Evolutionary conservation across 2,329 filamentous ascomycete genomes (phyloP).

Genomic region (Exophiala spinifera): DNA sequence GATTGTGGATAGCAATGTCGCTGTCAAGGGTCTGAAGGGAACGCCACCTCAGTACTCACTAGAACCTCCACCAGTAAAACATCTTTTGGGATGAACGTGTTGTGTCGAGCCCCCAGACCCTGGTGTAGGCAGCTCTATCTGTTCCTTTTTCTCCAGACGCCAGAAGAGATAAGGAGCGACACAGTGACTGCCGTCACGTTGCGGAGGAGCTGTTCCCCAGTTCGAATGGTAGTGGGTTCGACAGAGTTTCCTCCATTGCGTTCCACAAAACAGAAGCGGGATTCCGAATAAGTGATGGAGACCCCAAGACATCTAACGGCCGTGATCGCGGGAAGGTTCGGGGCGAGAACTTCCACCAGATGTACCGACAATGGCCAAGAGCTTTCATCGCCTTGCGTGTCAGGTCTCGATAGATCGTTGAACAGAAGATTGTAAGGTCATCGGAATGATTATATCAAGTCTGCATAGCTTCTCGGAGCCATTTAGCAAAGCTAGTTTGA

Average conservation of each 20-base stretch:
- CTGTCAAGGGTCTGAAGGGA: background rate
- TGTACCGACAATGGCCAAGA: background rate
- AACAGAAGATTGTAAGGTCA: too few relatives aligned
- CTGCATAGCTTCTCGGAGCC: too few relatives aligned
- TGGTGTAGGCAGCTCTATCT: background rate
- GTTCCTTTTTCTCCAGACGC: background rate
- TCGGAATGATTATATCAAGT: too few relatives aligned
- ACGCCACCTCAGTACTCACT: background rate
- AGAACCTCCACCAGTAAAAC: slow-evolving; percentile 4
- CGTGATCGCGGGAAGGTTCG: slow-evolving; percentile 9
- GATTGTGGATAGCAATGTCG: background rate
- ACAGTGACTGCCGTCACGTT: background rate
- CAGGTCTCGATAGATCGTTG: too few relatives aligned
- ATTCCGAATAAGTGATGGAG: slow-evolving; percentile 2
- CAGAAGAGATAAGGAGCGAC: background rate
- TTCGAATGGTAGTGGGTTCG: too few relatives aligned
- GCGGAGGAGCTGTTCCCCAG: background rate
- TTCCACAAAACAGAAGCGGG: slow-evolving; percentile 10
- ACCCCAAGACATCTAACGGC: slow-evolving; percentile 1
- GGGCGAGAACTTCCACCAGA: slow-evolving; percentile 2
- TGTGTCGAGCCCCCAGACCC: background rate
- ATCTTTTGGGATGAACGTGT: background rate
- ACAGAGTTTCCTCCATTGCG: too few relatives aligned
- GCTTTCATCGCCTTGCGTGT: too few relatives aligned
- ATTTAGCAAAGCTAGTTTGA: too few relatives aligned